Evolutionary conservation across 2,329 filamentous ascomycete species (phyloP).

Genomic region (Biscogniauxia sp.): DNA sequence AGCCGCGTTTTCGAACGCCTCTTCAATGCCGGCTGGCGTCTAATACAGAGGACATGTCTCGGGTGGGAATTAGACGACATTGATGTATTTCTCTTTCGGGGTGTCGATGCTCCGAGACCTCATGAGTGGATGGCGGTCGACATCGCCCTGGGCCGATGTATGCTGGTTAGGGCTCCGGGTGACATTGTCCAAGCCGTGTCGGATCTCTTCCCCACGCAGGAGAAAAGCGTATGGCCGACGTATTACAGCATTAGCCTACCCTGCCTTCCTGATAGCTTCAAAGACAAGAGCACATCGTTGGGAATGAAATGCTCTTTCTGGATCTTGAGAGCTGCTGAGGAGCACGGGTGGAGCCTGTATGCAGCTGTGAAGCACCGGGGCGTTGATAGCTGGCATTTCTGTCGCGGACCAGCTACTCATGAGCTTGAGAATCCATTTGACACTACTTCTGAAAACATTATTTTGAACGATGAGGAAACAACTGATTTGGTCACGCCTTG

Average conservation of each 20-base stretch:
- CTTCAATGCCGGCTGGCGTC: not conserved
- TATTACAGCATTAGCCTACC: not conserved
- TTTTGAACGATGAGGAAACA: not conserved
- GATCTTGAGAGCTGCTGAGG: not conserved
- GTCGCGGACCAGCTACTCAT: not conserved
- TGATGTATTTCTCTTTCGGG: not conserved
- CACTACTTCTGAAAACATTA: not conserved
- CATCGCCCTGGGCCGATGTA: not conserved
- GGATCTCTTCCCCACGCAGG: not conserved
- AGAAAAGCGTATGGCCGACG: not conserved
- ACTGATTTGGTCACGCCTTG: not conserved
- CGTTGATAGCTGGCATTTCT: constrained; percentile 1
- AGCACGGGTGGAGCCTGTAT: constrained; percentile 1
- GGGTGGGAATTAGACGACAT: not conserved
- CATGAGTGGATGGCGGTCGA: constrained; percentile 4
- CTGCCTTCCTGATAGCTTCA: not conserved
- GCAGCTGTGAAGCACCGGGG: not conserved
- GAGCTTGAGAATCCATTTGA: not conserved
- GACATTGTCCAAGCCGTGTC: not conserved
- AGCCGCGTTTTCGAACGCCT: not conserved
- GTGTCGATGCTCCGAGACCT: not conserved
- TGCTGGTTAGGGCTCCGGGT: not conserved
- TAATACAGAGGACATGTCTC: not conserved
- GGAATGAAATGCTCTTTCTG: not conserved
- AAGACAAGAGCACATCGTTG: not conserved